Base-by-base conservation (phyloP, 2,329 filamentous ascomycete species). In the Sarocladium brachiariae region DNA sequence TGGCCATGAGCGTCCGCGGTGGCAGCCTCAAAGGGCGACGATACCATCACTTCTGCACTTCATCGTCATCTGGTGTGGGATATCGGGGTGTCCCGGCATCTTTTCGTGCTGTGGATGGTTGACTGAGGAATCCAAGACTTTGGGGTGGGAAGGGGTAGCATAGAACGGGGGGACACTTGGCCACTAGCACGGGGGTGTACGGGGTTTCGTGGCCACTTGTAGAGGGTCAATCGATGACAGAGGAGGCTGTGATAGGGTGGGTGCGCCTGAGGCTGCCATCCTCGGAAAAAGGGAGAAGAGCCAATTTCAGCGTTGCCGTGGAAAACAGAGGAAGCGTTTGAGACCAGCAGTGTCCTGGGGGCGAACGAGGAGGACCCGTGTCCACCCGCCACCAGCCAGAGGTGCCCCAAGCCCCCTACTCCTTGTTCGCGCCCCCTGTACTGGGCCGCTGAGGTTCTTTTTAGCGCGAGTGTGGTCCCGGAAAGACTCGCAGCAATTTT, bases 401-500 rank as follows among this genome's bases (percentile, higher is more conserved):
- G 7, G 25, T 47, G 25, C 25, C 27, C 43, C 43, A 27, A 55
- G 57, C 58, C 55, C 60, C 60, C 57, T 59, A 55, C 56, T 68
- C 57, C 59, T 57, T 58, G 58, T 62, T 67, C 13, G 43, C n/a
- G 7, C 43, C 43, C n/a, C 43, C 43, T 47, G 43, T 47, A 16
- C 14, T 47, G 25, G 43, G 43, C 25, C 43, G 18, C 16, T 47
- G 43, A 24, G 24, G 43, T 4, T 25, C 43, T 33, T 57, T 58
- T 59, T 64, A 64, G 61, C 57, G 61, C 25, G 25, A 31, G 56
- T 25, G 31, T 41, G 37, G 39, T 49, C 63, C 63, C 74, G 74
- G 75, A 67, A 77, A 76, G 72, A 76, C 69, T 77, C 73, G 74
- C 73, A 70, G 68, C 64, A 70, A 75, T 76, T 75, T 76, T 78